These are phyloP conservation scores for Fusarium palustre DNA, from an alignment of 2,329 filamentous ascomycete species.

Conservation along the genomic window DNA sequence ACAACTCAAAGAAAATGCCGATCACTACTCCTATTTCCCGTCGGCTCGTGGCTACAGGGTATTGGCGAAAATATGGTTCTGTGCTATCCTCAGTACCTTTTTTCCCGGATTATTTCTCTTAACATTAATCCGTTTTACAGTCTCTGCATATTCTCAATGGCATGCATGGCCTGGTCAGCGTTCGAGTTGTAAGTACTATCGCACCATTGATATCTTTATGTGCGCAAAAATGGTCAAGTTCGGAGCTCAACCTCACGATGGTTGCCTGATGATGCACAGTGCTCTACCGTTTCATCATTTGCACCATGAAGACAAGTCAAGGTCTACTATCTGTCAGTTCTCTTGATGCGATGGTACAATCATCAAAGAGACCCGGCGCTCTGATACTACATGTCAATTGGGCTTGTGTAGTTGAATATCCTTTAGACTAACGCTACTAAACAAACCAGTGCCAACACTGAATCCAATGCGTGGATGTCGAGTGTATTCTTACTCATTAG, in stretches of 20 bases:
- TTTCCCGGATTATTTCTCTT: not conserved
- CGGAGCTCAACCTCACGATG: not conserved
- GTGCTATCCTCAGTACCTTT: slow-evolving; percentile 1
- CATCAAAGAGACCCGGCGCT: not conserved
- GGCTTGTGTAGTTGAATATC: not conserved
- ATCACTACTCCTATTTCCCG: slow-evolving; percentile 22
- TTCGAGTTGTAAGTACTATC: not conserved
- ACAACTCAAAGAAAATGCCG: slow-evolving; percentile 15
- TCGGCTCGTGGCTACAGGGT: slow-evolving; percentile 10
- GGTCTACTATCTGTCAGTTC: not conserved
- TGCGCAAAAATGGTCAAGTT: not conserved
- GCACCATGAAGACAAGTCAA: not conserved
- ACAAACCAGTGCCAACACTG: too few species aligned
- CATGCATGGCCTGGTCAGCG: not conserved
- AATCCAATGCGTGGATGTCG: not conserved
- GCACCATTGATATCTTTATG: not conserved
- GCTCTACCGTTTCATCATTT: not conserved
- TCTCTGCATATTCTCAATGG: not conserved
- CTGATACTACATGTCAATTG: not conserved
- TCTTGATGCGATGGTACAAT: not conserved
- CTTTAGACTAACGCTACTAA: not conserved
- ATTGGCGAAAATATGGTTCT: slow-evolving; percentile 14
- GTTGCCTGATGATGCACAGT: not conserved
- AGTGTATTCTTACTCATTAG: not conserved
- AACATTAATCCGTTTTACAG: not conserved